These are phyloP conservation scores for Yamadazyma takamatsuzukensis DNA, from an alignment of 805 yeast genomes.

Conservation along the genomic window DNA sequence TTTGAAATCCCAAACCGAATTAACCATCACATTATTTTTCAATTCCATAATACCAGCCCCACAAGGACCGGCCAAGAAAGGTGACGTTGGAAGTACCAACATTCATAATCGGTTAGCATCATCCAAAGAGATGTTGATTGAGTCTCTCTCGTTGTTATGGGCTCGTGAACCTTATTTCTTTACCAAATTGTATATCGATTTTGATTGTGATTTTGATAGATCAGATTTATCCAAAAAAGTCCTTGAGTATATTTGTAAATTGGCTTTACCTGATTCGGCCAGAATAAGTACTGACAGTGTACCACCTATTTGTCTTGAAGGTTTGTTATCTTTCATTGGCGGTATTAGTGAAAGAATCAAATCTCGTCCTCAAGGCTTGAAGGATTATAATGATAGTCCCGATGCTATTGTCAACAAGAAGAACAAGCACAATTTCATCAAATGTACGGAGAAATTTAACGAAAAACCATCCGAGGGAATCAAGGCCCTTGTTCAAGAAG, in stretches of 20 bases:
- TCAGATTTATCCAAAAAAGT: constrained; percentile 69
- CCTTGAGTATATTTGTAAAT: constrained; percentile 66
- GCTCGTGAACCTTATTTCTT: constrained; percentile 75
- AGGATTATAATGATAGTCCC: constrained; percentile 16
- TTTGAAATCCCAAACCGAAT: constrained; percentile 78
- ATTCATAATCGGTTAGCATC: constrained; percentile 7
- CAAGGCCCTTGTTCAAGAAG: constrained; percentile 55
- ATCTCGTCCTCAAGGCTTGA: constrained; percentile 6
- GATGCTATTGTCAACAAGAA: constrained; percentile 40
- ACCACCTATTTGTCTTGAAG: constrained; percentile 92
- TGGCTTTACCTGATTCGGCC: constrained; percentile 86
- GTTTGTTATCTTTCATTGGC: constrained; percentile 66
- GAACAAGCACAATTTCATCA: constrained; percentile 70
- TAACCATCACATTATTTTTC: constrained; percentile 61
- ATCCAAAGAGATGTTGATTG: constrained; percentile 78
- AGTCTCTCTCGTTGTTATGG: constrained; percentile 80
- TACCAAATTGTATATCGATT: constrained; percentile 71
- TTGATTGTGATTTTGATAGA: constrained; percentile 88
- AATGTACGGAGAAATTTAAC: constrained; percentile 74
- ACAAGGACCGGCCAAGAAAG: constrained; percentile 14
- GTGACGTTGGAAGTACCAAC: constrained; percentile 27
- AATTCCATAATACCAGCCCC: constrained; percentile 45
- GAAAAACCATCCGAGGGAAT: constrained; percentile 76
- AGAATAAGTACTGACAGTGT: constrained; percentile 73
- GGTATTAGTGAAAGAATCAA: constrained; percentile 54